These are phyloP conservation scores for Eimeria praecox DNA, from an alignment of 169 alveolate species.

Conservation along the genomic window DNA sequence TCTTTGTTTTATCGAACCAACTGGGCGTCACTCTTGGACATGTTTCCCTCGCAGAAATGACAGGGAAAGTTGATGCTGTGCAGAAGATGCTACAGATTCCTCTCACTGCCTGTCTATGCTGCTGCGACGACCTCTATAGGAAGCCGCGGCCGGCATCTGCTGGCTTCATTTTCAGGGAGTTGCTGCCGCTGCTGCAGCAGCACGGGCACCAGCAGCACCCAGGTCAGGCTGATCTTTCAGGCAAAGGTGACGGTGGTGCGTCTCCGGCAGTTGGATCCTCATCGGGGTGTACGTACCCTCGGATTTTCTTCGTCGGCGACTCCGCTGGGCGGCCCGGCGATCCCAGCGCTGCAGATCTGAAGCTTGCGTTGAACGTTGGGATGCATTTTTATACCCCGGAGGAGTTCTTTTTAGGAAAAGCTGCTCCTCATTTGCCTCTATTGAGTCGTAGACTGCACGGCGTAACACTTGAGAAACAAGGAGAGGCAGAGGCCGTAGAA, in stretches of 20 bases:
- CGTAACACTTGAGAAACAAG: neutral
- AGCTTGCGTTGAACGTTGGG: slow-evolving; percentile 76
- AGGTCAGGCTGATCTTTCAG: neutral
- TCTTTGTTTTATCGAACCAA: slow-evolving; percentile 75
- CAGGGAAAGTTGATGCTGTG: slow-evolving; percentile 61
- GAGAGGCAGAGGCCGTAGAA: neutral
- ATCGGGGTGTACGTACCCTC: slow-evolving; percentile 25
- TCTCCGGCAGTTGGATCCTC: neutral
- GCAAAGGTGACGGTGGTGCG: neutral
- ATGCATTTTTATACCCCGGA: slow-evolving; percentile 81
- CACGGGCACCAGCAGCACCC: slow-evolving; percentile 4
- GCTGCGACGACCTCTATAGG: slow-evolving; percentile 76
- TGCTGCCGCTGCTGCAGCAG: slow-evolving; percentile 59
- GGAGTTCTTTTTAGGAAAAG: slow-evolving; percentile 43
- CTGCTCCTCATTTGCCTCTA: slow-evolving; percentile 63
- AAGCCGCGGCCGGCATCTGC: slow-evolving; percentile 78
- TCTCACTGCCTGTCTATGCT: slow-evolving; percentile 66
- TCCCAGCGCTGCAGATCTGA: slow-evolving; percentile 78
- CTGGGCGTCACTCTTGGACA: slow-evolving; percentile 77
- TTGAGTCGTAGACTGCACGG: slow-evolving; percentile 21
- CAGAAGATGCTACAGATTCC: slow-evolving; percentile 73
- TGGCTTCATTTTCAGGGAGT: slow-evolving; percentile 40
- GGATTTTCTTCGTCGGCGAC: slow-evolving; percentile 80
- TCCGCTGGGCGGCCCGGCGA: slow-evolving; percentile 82
- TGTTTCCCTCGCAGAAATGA: slow-evolving; percentile 56